Base-by-base conservation (phyloP, 139 green algal genomes). In the Deuterostichococcus epilithicus region DNA sequence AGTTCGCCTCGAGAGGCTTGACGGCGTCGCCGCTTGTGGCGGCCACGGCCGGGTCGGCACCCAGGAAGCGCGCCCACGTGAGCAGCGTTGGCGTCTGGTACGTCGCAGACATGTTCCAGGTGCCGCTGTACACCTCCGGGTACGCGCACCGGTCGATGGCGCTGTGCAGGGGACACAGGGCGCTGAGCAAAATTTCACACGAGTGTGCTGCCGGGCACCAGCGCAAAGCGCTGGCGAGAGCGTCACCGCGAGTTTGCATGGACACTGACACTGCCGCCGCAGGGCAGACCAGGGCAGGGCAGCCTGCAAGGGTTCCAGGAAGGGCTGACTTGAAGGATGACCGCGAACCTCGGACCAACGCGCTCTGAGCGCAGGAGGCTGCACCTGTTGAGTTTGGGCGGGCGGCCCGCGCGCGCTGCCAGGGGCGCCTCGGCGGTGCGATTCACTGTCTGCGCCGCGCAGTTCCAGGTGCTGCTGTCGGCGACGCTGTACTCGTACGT, bases 41-140 rank as follows among this genome's bases (percentile, higher is more conserved):
- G 5, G 70, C 47, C n/a, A 85, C 28, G 1, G 36, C 45, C 1
- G 42, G 45, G 4, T 69, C 65, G 37, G 70, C 60, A 63, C 58
- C 36, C 35, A 74, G 77, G 78, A 83, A 87, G 58, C 63, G 75
- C 4, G 82, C 72, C n/a, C 86, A 69, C 34, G 83, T 79, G 67
- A 76, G 35, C 5, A 87, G 73, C 1, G 83, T 83, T 33, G 76
- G 80, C 37, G 39, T 79, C 26, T 39, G 39, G 34, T 74, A 80
- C 0, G 44, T 65, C 26, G 44, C 63, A 37, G 52, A 66, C 28
- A 71, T 36, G 34, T 77, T 72, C 30, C 63, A 83, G 45, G 65
- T n/a, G 70, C 33, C 34, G 44, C 35, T 58, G 39, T 34, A 39
- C 13, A 30, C 26, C 33, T 71, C 28, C 1, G 68, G 78, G 72